phyloP scores from a whole-genome alignment of 2,329 filamentous ascomycete genomes.

The Coniochaeta hoffmannii region DNA sequence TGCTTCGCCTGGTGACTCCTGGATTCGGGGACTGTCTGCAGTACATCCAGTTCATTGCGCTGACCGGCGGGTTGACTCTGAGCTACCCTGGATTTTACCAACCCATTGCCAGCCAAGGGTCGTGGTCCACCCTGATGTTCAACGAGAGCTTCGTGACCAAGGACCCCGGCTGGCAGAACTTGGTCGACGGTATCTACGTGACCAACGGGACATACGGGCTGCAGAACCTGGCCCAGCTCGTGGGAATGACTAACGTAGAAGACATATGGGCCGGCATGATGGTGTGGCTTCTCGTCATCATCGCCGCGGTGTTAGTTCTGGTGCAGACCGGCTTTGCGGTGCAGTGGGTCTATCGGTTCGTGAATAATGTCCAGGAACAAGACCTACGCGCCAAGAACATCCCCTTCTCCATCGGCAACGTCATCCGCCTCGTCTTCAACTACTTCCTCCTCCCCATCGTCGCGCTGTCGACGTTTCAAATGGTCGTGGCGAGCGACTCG shows the following conservation, averaged over 20 bases:
- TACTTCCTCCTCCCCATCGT: slow-evolving; percentile 86
- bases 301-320: slow-evolving; percentile 58
- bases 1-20: slow-evolving; percentile 85
- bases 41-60: slow-evolving; percentile 86
- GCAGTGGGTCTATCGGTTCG: slow-evolving; percentile 67
- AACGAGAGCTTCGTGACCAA: slow-evolving; percentile 80
- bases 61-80: slow-evolving; percentile 81
- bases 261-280: slow-evolving; percentile 96
- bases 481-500: slow-evolving; percentile 66
- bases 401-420: slow-evolving; percentile 73
- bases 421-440: slow-evolving; percentile 83
- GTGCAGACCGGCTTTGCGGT: slow-evolving; percentile 70
- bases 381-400: slow-evolving; percentile 87
- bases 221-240: slow-evolving; percentile 68
- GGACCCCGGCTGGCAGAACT: slow-evolving; percentile 54
- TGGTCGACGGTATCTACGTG: slow-evolving; percentile 82
- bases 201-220: slow-evolving; percentile 74
- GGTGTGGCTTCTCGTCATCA: slow-evolving; percentile 77
- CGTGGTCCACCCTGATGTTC: slow-evolving; percentile 90
- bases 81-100: slow-evolving; percentile 93
- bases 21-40: slow-evolving; percentile 95
- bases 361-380: slow-evolving; percentile 69
- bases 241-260: slow-evolving; percentile 66
- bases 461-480: slow-evolving; percentile 81
- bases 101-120: slow-evolving; percentile 76